A percentile compares a stretch with the other conserved stretches of the same genome.
These are phyloP conservation scores for Ilex paraguariensis DNA, from an alignment of 305 asterid species.

Conservation along the genomic window DNA sequence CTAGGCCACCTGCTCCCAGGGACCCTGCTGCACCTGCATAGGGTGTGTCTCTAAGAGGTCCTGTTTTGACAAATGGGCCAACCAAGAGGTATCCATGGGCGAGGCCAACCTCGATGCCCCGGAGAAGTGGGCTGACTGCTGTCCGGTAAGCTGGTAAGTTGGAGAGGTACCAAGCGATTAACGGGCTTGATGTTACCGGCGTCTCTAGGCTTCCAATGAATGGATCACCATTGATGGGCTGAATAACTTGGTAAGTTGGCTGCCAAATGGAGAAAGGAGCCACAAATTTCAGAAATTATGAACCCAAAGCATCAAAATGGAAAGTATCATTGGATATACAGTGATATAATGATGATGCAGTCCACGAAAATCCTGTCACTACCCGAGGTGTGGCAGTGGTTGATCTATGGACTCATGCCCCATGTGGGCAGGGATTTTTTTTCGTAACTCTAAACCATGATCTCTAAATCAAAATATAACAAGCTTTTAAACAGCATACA, in stretches of 20 bases:
- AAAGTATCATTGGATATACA: neutral
- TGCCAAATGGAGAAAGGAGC: conserved; percentile 23
- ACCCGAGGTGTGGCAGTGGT: too few species aligned
- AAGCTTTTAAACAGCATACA: too few species aligned
- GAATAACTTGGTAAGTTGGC: conserved; percentile 94
- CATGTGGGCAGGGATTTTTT: too few species aligned
- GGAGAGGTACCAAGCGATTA: conserved; percentile 97
- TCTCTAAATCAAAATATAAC: too few species aligned
- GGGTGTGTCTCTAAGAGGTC: conserved; percentile 74
- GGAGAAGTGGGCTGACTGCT: conserved; percentile 89
- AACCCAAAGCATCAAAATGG: neutral
- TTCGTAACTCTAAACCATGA: too few species aligned
- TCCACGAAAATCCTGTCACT: too few species aligned
- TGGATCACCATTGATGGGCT: conserved; percentile 94
- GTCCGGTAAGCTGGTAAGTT: conserved; percentile 94
- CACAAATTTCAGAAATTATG: too few species aligned
- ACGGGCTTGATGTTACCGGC: conserved; percentile 90
- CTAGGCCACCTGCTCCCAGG: conserved; percentile 86
- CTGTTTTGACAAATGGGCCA: conserved; percentile 84
- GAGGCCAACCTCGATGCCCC: conserved; percentile 88
- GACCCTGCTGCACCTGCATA: conserved; percentile 76
- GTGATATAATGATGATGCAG: too few species aligned
- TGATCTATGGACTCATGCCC: too few species aligned
- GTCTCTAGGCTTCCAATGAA: conserved; percentile 96
- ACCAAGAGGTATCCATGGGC: conserved; percentile 93